Base-by-base conservation (phyloP, 2,329 filamentous ascomycete species). In the Fusarium stilboides region DNA sequence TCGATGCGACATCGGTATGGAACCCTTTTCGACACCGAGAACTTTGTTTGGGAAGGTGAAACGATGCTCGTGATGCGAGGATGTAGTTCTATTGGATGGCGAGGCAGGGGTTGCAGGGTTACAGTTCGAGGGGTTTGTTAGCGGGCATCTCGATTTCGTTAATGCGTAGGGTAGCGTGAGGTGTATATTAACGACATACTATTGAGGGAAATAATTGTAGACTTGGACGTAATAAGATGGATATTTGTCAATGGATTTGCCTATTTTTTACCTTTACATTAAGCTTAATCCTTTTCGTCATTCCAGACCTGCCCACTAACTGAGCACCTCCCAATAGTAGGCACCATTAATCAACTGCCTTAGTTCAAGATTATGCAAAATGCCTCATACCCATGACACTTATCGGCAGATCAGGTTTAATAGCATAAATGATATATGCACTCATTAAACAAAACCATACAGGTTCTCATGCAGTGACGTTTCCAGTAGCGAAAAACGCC, bases 51-150 rank as follows among this genome's bases (percentile, higher is more conserved):
- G 42, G 47, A 20, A 51, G 55, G 51, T 50, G 50, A 52, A 52
- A 49, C 39, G 34, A 44, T 44, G 47, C 66, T 44, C 68, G 70
- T 72, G 68, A 62, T 58, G 63, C 22, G 34, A 51, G 42, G 40
- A 39, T 57, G 53, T 69, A 45, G 40, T 69, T 55, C 55, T 56
- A 73, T 71, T 73, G 68, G 70, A 56, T 20, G 7, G 44, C n/a
- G 33, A 20, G 51, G 33, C 26, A 54, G 42, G 46, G 49, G 49
- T 57, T 52, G 6, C 53, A 57, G 54, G 42, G 46, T 26, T 49
- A 22, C 26, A 8, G 10, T 36, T 31, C 15, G 24, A n/a, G 42
- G 37, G 52, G 33, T n/a, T 15, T 43, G 40, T 54, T 68, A 57
- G 59, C 55, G 59, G 62, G 31, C 44, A 56, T 66, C 57, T 56